These are phyloP conservation scores for Erysimum cheiranthoides DNA, from an alignment of 345 rosid genomes.

Conservation along the genomic window DNA sequence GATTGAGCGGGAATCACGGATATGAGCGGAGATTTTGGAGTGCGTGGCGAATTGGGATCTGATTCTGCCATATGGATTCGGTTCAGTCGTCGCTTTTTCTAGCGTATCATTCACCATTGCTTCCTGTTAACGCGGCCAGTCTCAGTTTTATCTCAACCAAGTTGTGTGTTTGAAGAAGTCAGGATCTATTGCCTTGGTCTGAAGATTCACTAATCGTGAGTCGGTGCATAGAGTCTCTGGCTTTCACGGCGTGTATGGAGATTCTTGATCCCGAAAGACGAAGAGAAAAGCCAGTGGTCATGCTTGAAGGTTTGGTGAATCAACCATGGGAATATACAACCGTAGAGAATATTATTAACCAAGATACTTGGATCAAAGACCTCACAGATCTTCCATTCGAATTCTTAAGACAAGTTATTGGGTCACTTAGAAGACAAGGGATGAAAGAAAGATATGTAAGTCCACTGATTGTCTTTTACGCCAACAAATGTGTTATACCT, in stretches of 20 bases:
- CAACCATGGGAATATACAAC: slow-evolving; percentile 64
- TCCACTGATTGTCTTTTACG: slow-evolving; percentile 66
- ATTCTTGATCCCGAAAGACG: slow-evolving; percentile 85
- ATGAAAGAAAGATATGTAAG: slow-evolving; percentile 81
- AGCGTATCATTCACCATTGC: no score
- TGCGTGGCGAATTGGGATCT: no score
- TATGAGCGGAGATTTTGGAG: no score
- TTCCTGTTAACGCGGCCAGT: no score
- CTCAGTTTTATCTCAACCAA: slow-evolving; percentile 78
- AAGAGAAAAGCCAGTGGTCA: slow-evolving; percentile 60
- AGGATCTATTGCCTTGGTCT: slow-evolving; percentile 23
- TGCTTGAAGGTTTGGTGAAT: slow-evolving; percentile 54
- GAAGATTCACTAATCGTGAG: slow-evolving; percentile 57
- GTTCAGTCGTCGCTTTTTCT: no score
- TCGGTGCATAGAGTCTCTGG: slow-evolving; percentile 79
- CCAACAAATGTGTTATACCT: slow-evolving; percentile 63
- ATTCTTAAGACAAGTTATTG: slow-evolving; percentile 74
- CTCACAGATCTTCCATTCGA: slow-evolving; percentile 68
- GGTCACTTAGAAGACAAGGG: slow-evolving; percentile 80
- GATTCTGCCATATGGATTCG: no score
- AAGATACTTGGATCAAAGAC: slow-evolving; percentile 79
- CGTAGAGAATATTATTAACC: slow-evolving; percentile 51
- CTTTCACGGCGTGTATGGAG: slow-evolving; percentile 92
- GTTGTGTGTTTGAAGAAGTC: slow-evolving; percentile 59
- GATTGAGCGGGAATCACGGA: no score